Conservation (phyloP, 306 rosid species). For the Prosopis cineraria region DNA sequence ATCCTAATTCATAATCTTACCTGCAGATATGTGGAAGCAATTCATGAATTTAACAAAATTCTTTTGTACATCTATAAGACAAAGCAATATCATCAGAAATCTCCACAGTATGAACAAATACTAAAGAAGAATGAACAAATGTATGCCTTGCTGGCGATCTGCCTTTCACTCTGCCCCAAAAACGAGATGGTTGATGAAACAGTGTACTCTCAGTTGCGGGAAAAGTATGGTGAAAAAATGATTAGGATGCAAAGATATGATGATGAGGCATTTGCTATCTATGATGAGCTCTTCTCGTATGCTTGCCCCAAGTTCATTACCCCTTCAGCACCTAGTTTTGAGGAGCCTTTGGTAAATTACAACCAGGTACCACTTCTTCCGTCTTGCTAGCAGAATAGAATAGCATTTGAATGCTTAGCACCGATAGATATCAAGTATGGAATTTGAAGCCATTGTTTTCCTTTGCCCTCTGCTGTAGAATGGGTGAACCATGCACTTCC, state of each 20-base stretch:
- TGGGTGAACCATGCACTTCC: constrained; percentile 4
- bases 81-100: constrained; percentile 85
- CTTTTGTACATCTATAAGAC: constrained; percentile 76
- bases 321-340: constrained; percentile 95
- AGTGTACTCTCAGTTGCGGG: constrained; percentile 87
- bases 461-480: neutral
- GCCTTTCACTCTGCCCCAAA: constrained; percentile 94
- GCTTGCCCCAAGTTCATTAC: constrained; percentile 99
- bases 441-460: neutral
- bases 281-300: constrained; percentile 97
- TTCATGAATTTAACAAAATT: constrained; percentile 89
- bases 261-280: constrained; percentile 91
- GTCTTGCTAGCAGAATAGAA: neutral
- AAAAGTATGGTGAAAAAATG: constrained; percentile 98
- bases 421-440: constrained; percentile 10
- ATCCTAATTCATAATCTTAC: constrained; percentile 2
- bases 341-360: constrained; percentile 91
- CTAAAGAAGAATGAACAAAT: constrained; percentile 96
- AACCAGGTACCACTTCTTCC: constrained; percentile 67
- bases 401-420: neutral
- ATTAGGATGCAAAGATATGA: constrained; percentile 88
- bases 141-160: constrained; percentile 95
- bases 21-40: constrained; percentile 87
- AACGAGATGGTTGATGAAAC: constrained; percentile 87
- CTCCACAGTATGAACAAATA: constrained; percentile 95